phyloP scores from a whole-genome alignment of 2,329 filamentous ascomycete species.

The Corniculantispora saksenae region DNA sequence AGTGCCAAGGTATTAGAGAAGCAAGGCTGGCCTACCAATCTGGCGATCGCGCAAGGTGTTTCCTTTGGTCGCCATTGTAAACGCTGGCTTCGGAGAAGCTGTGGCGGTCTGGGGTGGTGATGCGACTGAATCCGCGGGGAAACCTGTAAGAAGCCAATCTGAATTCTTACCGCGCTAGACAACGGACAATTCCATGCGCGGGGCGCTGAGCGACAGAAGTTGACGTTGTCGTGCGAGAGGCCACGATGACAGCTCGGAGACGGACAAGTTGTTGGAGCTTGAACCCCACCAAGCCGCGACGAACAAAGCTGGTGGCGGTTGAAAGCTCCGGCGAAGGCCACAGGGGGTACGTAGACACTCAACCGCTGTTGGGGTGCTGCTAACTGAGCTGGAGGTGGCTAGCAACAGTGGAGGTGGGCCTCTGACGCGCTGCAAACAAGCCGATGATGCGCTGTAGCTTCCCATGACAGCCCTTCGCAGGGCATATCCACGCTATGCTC shows the following conservation, averaged over 20 bases:
- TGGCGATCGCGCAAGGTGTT: slow-evolving; percentile 53
- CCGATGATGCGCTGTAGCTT: neutral
- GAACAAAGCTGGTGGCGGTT: slow-evolving; percentile 2
- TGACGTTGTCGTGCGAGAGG: slow-evolving; percentile 16
- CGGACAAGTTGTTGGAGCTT: slow-evolving; percentile 16
- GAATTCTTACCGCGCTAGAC: neutral
- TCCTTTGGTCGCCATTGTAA: slow-evolving; percentile 46
- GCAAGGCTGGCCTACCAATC: slow-evolving; percentile 38
- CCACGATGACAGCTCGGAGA: slow-evolving; percentile 18
- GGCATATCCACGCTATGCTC: neutral
- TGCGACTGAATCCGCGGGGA: neutral
- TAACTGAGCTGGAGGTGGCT: neutral
- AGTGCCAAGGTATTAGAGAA: neutral
- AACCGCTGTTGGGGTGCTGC: neutral
- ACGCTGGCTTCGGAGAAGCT: neutral
- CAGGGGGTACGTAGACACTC: neutral
- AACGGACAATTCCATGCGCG: slow-evolving; percentile 1
- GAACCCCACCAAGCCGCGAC: slow-evolving; percentile 12
- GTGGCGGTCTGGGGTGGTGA: neutral
- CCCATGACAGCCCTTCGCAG: too few relatives aligned
- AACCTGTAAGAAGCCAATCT: neutral
- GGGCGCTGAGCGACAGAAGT: slow-evolving; percentile 6
- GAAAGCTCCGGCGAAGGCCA: neutral
- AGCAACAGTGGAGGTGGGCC: neutral
- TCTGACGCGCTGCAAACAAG: neutral